Evolutionary conservation across 495 filamentous ascomycete species (phyloP).

Genomic region (Apiosordaria backusii): DNA sequence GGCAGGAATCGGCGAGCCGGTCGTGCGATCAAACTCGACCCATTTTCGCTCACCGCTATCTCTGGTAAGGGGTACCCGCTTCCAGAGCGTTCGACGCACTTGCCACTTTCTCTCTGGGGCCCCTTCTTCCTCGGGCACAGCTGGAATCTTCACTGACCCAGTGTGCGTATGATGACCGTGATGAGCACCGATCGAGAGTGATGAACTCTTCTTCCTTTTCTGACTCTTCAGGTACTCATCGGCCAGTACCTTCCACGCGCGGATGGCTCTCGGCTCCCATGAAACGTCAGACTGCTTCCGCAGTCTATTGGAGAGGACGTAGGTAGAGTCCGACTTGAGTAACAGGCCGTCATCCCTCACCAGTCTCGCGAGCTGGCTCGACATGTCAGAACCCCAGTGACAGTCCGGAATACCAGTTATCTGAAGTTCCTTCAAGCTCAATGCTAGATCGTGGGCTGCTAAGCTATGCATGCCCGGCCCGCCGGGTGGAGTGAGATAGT

Average conservation of each 20-base stretch:
- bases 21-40: constrained; percentile 42
- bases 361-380: constrained; percentile 36
- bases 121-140: constrained; percentile 39
- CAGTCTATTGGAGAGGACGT: constrained; percentile 29
- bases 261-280: constrained; percentile 30
- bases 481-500: constrained; percentile 30
- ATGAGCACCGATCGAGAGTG: neutral
- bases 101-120: constrained; percentile 37
- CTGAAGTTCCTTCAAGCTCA: constrained; percentile 42
- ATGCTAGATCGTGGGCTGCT: constrained; percentile 42
- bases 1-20: constrained; percentile 30
- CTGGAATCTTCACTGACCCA: constrained; percentile 11
- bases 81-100: constrained; percentile 42
- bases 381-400: constrained; percentile 32
- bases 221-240: constrained; percentile 14
- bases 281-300: constrained; percentile 31
- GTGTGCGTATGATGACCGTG: constrained; percentile 12
- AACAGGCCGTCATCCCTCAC: constrained; percentile 46
- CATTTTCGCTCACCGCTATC: constrained; percentile 36
- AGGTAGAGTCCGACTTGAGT: constrained; percentile 33
- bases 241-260: constrained; percentile 31
- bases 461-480: constrained; percentile 33
- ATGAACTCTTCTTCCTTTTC: neutral
- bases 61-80: constrained; percentile 36
- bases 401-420: constrained; percentile 42